Base-by-base conservation (phyloP, 495 filamentous ascomycete genomes). In the Hypoxylon crocopeplum region DNA sequence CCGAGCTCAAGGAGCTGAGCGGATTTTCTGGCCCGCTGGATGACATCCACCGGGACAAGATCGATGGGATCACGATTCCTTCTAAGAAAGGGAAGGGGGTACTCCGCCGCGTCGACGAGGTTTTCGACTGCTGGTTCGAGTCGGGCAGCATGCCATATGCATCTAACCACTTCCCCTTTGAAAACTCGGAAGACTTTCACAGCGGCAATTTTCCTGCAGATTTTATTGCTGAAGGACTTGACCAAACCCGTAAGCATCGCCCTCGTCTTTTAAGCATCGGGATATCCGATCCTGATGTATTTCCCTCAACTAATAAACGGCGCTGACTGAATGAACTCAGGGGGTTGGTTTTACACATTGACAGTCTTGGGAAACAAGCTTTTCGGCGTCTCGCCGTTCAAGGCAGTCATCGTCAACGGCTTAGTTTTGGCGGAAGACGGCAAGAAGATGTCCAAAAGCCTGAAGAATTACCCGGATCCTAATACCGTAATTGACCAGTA, bases 401-500 rank as follows among this genome's bases (percentile, higher is more conserved):
- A 93, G 76, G 97, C 98, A 71, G 96, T 92, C 66, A 90, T 98
- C 10, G 95, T 98, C 37, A 98, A 96, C 67, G 94, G 94, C 8
- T 95, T 98, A 48, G 94, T 98, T 1, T 80, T 98, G 24, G 94
- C 88, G 5, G 92, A 96, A 72, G 92, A 98, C 66, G 94, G 94
- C 46, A 97, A 97, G 79, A 98, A 98, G 79, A 98, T 98, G 94
- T 97, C 93, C 1, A 98, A 98, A 79, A 84, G 95, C 33, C 78
- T 97, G 32, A 94, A 97, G 79, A 98, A 98, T 73, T 98, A 97
- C 70, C 95, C 95, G 7, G 95, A 98, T 67, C 94, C 95, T 8
- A 75, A 75, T 27, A 69, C 92, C 15, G 83, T 98, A 61, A 97
- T 98, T 81, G 72, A 88, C 39, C 86, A 87, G 50, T 97, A 96